These are phyloP conservation scores for Geranomyces michiganensis DNA, from an alignment of 192 early-diverging fungal genomes.

Conservation along the genomic window DNA sequence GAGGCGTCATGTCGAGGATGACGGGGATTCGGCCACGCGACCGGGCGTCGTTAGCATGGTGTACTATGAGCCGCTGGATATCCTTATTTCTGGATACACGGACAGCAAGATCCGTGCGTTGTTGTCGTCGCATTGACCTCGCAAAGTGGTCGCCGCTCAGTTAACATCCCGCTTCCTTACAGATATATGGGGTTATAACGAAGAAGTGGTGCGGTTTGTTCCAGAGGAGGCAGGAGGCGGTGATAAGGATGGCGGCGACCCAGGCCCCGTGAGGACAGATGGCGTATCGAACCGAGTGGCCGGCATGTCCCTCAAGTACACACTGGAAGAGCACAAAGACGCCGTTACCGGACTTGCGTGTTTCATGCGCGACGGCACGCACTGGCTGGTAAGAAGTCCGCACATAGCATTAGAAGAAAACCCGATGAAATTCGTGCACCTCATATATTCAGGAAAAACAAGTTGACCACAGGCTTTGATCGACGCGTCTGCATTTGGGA, in stretches of 20 bases:
- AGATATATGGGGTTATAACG: slow-evolving; percentile 64
- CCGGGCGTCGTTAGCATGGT: slow-evolving; percentile 47
- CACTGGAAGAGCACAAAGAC: slow-evolving; percentile 53
- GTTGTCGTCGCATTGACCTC: not conserved
- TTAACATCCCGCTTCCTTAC: not conserved
- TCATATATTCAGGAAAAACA: not conserved
- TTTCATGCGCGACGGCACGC: slow-evolving; percentile 44
- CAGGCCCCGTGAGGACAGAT: slow-evolving; percentile 29
- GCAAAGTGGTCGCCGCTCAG: slow-evolving; percentile 3
- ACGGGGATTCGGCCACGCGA: not conserved
- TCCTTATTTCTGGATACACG: slow-evolving; percentile 58
- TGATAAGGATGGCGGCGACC: slow-evolving; percentile 22
- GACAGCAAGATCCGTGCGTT: slow-evolving; percentile 54
- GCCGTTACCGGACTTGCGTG: slow-evolving; percentile 55
- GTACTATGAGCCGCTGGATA: slow-evolving; percentile 63
- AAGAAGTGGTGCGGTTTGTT: slow-evolving; percentile 50
- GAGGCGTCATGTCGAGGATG: not conserved
- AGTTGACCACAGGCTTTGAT: slow-evolving; percentile 61
- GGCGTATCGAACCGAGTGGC: slow-evolving; percentile 54
- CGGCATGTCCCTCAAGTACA: slow-evolving; percentile 57
- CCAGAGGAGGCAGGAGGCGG: slow-evolving; percentile 37
- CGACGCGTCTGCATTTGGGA: slow-evolving; percentile 59
- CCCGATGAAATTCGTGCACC: not conserved
- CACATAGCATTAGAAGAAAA: no score
- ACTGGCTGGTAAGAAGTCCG: slow-evolving; percentile 51